These are phyloP conservation scores for Terana coerulea DNA, from an alignment of 768 basidiomycete genomes.

Conservation along the genomic window DNA sequence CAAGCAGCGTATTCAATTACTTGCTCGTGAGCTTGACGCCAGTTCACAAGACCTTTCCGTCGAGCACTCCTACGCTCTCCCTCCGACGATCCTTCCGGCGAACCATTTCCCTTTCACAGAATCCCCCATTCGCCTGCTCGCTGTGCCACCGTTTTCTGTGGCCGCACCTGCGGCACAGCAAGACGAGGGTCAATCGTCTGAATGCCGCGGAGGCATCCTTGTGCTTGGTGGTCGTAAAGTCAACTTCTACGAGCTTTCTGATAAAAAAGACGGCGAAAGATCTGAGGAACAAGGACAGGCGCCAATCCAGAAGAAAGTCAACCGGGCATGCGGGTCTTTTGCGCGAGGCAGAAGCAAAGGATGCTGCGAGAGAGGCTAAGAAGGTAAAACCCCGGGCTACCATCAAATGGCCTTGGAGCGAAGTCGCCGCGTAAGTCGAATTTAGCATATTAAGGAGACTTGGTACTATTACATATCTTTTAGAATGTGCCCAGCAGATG, in stretches of 20 bases:
- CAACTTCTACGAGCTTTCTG: constrained; percentile 52
- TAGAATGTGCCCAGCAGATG: constrained; percentile 45
- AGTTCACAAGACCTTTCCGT: constrained; percentile 8
- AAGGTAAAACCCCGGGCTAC: constrained; percentile 50
- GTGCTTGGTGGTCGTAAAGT: constrained; percentile 67
- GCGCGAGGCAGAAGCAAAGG: constrained; percentile 50
- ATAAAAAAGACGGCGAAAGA: constrained; percentile 42
- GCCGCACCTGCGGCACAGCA: neutral
- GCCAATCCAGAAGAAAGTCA: constrained; percentile 48
- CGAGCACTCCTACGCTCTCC: constrained; percentile 43
- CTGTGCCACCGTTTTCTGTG: constrained; percentile 32
- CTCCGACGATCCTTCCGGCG: constrained; percentile 48
- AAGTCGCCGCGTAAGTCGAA: constrained; percentile 59
- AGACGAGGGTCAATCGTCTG: constrained; percentile 28
- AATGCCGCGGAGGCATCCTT: constrained; percentile 62
- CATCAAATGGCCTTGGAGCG: constrained; percentile 76
- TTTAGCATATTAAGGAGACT: neutral
- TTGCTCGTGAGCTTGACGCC: constrained; percentile 48
- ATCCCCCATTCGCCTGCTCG: constrained; percentile 21
- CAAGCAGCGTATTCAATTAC: constrained; percentile 56
- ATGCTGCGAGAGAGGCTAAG: constrained; percentile 49
- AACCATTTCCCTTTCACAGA: constrained; percentile 35
- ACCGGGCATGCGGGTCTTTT: constrained; percentile 39
- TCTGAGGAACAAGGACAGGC: constrained; percentile 45
- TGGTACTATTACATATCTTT: neutral